Percentiles rank a stretch among this genome's conserved stretches.
Evolutionary conservation across 1,139 yeast genomes (phyloP).

Genomic region (Debaryomyces psychrophilus): DNA sequence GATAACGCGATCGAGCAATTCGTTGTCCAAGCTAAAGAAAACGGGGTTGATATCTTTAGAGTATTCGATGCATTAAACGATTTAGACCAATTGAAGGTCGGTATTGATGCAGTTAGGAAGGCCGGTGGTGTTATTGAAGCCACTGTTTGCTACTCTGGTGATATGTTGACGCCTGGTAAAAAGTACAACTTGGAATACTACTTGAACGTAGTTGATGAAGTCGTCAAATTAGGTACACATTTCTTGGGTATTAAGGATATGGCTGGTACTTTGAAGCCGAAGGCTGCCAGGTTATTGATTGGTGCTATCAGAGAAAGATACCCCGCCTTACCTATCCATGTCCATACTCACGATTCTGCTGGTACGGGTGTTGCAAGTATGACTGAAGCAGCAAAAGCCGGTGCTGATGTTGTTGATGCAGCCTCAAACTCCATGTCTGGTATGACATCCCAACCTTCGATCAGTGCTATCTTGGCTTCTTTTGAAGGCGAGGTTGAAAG

Average conservation of each 20-base stretch:
- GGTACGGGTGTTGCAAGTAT: conserved; percentile 99
- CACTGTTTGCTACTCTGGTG: conserved; percentile 98
- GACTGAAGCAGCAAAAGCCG: conserved; percentile 92
- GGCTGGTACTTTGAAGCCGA: conserved; percentile 99
- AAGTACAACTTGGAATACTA: conserved; percentile 94
- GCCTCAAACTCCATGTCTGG: conserved; percentile 98
- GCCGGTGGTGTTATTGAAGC: conserved; percentile 99
- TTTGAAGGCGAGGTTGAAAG: conserved; percentile 84
- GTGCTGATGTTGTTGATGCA: conserved; percentile 98
- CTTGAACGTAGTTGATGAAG: conserved; percentile 74
- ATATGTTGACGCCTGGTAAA: conserved; percentile 92
- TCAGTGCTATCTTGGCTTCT: conserved; percentile 89
- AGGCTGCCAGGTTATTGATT: conserved; percentile 82
- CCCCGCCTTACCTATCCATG: conserved; percentile 95
- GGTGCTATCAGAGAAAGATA: conserved; percentile 81
- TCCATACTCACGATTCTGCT: conserved; percentile 98
- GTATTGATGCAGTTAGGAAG: conserved; percentile 95
- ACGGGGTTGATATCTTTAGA: conserved; percentile 96
- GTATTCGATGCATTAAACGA: conserved; percentile 98
- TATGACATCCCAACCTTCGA: conserved; percentile 96
- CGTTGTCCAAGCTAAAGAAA: conserved; percentile 89
- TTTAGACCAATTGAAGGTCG: conserved; percentile 93
- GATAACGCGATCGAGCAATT: conserved; percentile 98
- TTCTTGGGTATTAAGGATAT: conserved; percentile 96
- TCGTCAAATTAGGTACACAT: conserved; percentile 94